Percentiles rank a stretch among this genome's conserved stretches.
These are phyloP conservation scores for Alnus rubra DNA, from an alignment of 306 rosid species.

Conservation along the genomic window DNA sequence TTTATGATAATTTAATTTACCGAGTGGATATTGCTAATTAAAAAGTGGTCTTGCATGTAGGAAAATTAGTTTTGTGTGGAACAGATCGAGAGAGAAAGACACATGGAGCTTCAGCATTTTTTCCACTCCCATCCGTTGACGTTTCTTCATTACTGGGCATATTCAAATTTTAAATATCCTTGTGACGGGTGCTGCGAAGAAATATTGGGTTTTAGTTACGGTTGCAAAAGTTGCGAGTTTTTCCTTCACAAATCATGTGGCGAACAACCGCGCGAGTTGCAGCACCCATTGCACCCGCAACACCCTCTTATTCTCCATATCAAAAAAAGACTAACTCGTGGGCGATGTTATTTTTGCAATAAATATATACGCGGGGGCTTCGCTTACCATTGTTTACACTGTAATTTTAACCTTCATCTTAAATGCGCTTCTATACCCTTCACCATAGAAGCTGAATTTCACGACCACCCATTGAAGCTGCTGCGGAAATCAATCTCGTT, in stretches of 20 bases:
- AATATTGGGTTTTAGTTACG: neutral
- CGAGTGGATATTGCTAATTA: too few relatives aligned
- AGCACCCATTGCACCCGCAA: neutral
- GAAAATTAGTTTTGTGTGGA: too few relatives aligned
- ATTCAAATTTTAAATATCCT: too few relatives aligned
- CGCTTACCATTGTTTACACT: neutral
- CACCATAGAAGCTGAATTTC: neutral
- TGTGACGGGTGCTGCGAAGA: accelerated
- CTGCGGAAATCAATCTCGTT: accelerated
- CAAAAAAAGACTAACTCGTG: too few relatives aligned
- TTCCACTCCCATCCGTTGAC: too few relatives aligned
- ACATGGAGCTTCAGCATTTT: too few relatives aligned
- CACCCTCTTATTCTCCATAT: neutral
- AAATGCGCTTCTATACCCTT: neutral
- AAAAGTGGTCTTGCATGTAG: too few relatives aligned
- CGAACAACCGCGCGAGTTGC: neutral
- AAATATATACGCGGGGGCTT: neutral
- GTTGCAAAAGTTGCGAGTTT: neutral
- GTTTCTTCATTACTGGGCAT: too few relatives aligned
- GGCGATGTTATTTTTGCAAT: neutral
- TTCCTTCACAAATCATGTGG: neutral
- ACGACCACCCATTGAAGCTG: neutral
- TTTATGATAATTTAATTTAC: too few relatives aligned
- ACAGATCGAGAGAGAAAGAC: too few relatives aligned
- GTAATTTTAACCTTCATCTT: neutral